Evolutionary conservation across 805 yeast genomes (phyloP), one percentile per base, ranked within the genome.

Genomic region (Candida ulmi): DNA sequence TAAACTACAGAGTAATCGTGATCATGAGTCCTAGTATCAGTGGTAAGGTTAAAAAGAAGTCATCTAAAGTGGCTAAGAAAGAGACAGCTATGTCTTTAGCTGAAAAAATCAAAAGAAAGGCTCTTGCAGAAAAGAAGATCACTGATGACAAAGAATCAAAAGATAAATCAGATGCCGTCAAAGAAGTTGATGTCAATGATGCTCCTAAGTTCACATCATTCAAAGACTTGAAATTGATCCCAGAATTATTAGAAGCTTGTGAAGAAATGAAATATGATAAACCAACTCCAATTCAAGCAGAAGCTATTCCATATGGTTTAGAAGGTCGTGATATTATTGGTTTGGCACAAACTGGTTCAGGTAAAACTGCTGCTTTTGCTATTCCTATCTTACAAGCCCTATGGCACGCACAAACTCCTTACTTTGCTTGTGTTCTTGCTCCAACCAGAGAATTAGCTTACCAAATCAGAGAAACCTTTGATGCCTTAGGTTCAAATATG

Each of bases 321-420:
- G 78, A 83, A 49, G 96, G 96, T 4, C 78, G 88, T 48, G 99
- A 91, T 64, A 82, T 91, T 35, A 88, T 91, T 55, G 99, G 99
- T 12, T 72, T 91, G 45, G 99, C 99, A 0, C 96, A 91, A 57
- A 91, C 99, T 0, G 99, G 99, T 33, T 87, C 96, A 4, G 99
- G 99, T 47, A 91, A 91, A 62, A 93, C 99, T 0, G 99, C 98
- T 0, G 99, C 99, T 0, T 93, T 93, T 70, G 97, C 98, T 8
- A 78, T 93, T 37, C 99, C 99, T 1, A 87, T 93, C 33, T 70
- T 93, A 25, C 97, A 93, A 60, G 80, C 87, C 1, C 69, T 93
- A 36, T 90, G 96, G 88, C 79, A 87, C 40, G 88, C 82, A 21
- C 96, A 91, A 54, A 71, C 83, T 2, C 90, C 96, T 4, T 84